Base-by-base conservation (phyloP, 345 rosid species). In the Salix udensis region DNA sequence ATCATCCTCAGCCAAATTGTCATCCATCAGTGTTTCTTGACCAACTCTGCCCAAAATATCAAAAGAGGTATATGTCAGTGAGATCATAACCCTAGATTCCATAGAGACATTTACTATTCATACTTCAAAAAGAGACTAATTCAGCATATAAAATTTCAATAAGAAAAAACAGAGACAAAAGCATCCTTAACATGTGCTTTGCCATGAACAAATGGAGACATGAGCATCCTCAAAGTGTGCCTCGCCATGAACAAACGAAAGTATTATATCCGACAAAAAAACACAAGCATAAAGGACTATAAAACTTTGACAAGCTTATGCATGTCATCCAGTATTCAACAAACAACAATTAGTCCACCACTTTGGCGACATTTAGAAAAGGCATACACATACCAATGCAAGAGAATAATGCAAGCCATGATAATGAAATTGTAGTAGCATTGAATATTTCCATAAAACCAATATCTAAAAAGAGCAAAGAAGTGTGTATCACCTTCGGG, bases 21-120 rank as follows among this genome's bases (percentile, higher is more conserved):
- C 97, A 1, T 93, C 97, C 65, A 94, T 85, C 48, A 96, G 89
- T 60, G 85, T 80, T 84, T 93, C 98, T 86, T 93, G 96, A 79
- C 99, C 98, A 88, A 96, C 85, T 84, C 98, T 95, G 85, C 75
- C 21, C 82, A 37, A 46, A 69, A 14, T 31, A 58, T 34, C 19
- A 13, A 64, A 60, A 46, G 50, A 46, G 50, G 6, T 1, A n/a
- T 23, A 48, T 7, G 16, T 46, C 7, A 48, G 1, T 24, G 60
- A 66, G 12, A 30, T 19, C 40, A 66, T 6, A 15, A 66, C 64
- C 55, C 23, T 30, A 7, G 5, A 26, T 23, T 16, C 46, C 12
- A 2, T 6, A n/a, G 55, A 42, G 65, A 46, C 2, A 21, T 7
- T 69, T 24, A 42, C 1, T 13, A 24, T 70, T 24, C 28, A 16